A percentile compares a stretch with the other conserved stretches of the same genome.
phyloP scores from a whole-genome alignment of 208 protist genomes.

The Leishmania martiniquensis region DNA sequence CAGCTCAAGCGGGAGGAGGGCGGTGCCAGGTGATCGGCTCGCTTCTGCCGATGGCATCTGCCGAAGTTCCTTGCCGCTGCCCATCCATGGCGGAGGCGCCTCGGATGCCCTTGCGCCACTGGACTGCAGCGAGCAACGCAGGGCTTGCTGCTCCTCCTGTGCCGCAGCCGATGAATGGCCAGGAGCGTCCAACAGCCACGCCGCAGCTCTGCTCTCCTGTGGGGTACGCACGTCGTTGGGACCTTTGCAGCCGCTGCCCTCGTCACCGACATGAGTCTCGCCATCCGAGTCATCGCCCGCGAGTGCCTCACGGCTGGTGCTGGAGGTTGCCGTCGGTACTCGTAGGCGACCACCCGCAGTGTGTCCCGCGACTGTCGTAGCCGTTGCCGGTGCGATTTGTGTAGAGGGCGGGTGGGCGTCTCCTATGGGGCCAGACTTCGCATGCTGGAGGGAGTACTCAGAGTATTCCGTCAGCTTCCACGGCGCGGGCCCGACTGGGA shows the following conservation, averaged over 20 bases:
- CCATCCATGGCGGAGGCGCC: neutral
- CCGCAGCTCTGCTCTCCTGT: constrained; percentile 3
- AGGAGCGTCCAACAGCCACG: neutral
- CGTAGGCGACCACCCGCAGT: neutral
- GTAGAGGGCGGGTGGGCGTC: neutral
- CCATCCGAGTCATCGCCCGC: neutral
- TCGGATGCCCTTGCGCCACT: neutral
- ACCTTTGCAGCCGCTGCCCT: neutral
- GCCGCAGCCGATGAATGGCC: neutral
- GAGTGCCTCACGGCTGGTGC: neutral
- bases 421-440: neutral
- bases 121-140: neutral
- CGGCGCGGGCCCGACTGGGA: neutral
- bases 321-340: neutral
- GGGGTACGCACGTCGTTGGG: constrained; percentile 11
- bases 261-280: neutral
- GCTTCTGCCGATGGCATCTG: neutral
- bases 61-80: neutral
- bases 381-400: neutral
- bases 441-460: constrained; percentile 3
- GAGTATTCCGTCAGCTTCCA: neutral
- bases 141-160: neutral
- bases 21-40: neutral
- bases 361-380: too few species aligned
- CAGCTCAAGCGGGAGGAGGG: neutral